phyloP scores from a whole-genome alignment of 225 moss, liverwort and hornwort species.

The Pseudoscleropodium purum region DNA sequence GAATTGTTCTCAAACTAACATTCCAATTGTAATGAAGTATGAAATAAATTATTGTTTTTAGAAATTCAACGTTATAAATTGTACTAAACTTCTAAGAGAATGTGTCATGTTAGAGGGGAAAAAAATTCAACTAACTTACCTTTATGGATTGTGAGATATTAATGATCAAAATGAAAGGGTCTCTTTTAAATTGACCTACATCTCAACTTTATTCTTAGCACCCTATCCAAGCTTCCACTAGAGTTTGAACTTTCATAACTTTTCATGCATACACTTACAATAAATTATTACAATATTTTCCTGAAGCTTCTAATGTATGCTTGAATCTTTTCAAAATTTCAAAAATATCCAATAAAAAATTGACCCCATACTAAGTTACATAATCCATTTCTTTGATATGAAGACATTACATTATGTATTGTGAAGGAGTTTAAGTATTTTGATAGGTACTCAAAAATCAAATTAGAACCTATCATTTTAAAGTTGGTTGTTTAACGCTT shows the following conservation, averaged over 20 bases:
- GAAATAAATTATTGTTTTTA: background rate
- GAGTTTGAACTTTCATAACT: background rate
- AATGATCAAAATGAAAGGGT: fast-evolving
- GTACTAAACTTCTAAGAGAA: background rate
- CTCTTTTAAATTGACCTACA: background rate
- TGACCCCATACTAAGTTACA: background rate
- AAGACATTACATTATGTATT: background rate
- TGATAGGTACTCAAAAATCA: background rate
- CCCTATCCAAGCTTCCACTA: fast-evolving
- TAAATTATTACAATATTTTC: background rate
- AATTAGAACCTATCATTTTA: background rate
- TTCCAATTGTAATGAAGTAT: background rate
- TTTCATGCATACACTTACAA: background rate
- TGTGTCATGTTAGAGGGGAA: fast-evolving
- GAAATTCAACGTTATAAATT: background rate
- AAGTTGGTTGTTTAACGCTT: background rate
- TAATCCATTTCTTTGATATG: background rate
- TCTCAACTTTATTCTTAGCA: background rate
- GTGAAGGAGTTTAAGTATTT: background rate
- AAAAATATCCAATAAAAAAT: background rate
- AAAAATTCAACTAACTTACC: background rate
- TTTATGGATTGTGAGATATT: background rate
- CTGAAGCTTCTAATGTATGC: fast-evolving
- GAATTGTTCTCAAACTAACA: background rate
- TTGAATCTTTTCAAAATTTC: background rate